Conservation (phyloP, 1,284 basidiomycete genomes). For the Cryptococcus sp. region DNA sequence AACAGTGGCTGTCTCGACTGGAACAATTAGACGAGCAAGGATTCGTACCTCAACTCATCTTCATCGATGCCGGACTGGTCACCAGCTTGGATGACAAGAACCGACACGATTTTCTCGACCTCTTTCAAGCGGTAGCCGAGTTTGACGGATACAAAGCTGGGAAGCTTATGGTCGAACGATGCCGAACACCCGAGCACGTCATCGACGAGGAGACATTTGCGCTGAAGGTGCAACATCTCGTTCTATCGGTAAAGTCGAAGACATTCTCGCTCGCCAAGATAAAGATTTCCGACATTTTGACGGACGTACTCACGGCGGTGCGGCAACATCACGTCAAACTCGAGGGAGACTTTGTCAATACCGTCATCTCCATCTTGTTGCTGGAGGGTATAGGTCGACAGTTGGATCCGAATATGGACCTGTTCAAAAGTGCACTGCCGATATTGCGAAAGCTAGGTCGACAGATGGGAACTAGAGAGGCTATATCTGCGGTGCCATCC, state of each 20-base stretch:
- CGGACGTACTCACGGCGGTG: slow-evolving; percentile 81
- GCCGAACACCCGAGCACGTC: slow-evolving; percentile 83
- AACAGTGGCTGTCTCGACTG: slow-evolving; percentile 69
- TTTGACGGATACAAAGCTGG: slow-evolving; percentile 96
- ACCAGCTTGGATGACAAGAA: slow-evolving; percentile 77
- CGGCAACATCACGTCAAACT: slow-evolving; percentile 94
- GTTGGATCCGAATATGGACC: slow-evolving; percentile 83
- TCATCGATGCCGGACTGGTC: slow-evolving; percentile 93
- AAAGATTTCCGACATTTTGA: slow-evolving; percentile 89
- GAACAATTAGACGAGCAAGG: slow-evolving; percentile 61
- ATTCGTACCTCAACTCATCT: slow-evolving; percentile 88
- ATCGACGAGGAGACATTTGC: slow-evolving; percentile 92
- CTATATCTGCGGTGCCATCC: slow-evolving; percentile 58
- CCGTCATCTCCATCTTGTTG: slow-evolving; percentile 86
- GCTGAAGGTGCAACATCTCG: slow-evolving; percentile 92
- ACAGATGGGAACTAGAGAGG: slow-evolving; percentile 76
- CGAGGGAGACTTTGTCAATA: slow-evolving; percentile 98
- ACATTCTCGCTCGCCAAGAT: slow-evolving; percentile 94
- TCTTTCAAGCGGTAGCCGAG: slow-evolving; percentile 90
- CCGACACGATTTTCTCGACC: slow-evolving; percentile 88
- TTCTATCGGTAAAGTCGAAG: slow-evolving; percentile 87
- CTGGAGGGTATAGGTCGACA: slow-evolving; percentile 94
- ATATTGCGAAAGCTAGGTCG: slow-evolving; percentile 82
- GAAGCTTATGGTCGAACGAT: slow-evolving; percentile 92
- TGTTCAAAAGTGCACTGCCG: slow-evolving; percentile 87